These are phyloP conservation scores for Withania somnifera DNA, from an alignment of 305 asterid species.

Conservation along the genomic window DNA sequence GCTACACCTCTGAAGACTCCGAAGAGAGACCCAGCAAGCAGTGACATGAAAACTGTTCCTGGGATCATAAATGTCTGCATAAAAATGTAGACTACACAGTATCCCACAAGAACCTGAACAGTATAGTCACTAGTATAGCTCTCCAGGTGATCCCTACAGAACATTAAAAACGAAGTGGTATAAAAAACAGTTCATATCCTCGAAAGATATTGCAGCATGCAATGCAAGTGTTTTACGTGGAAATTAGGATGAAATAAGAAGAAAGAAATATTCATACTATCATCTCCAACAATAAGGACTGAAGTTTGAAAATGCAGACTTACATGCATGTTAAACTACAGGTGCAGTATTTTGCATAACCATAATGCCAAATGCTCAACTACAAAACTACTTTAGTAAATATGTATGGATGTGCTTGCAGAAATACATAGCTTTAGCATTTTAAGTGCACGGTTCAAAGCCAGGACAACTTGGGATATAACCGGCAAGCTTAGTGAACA, in stretches of 20 bases:
- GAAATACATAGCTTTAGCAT: background rate
- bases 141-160: slow-evolving; percentile 73
- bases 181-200: background rate
- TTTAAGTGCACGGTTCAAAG: background rate
- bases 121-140: slow-evolving; percentile 91
- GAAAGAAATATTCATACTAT: background rate
- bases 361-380: background rate
- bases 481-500: background rate
- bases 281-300: background rate
- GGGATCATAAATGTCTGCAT: slow-evolving; percentile 99
- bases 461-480: background rate
- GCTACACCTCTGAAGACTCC: slow-evolving; percentile 86
- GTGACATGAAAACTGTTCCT: slow-evolving; percentile 89
- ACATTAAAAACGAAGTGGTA: slow-evolving; percentile 3
- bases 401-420: background rate
- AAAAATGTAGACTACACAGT: slow-evolving; percentile 78
- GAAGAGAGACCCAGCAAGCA: slow-evolving; percentile 87
- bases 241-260: background rate
- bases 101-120: slow-evolving; percentile 75
- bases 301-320: background rate
- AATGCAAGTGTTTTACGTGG: background rate
- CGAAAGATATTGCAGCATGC: background rate
- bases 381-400: background rate
- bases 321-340: background rate
- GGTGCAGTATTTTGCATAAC: background rate